phyloP scores from a whole-genome alignment of 2,329 filamentous ascomycete genomes.

The Periconia sp. region DNA sequence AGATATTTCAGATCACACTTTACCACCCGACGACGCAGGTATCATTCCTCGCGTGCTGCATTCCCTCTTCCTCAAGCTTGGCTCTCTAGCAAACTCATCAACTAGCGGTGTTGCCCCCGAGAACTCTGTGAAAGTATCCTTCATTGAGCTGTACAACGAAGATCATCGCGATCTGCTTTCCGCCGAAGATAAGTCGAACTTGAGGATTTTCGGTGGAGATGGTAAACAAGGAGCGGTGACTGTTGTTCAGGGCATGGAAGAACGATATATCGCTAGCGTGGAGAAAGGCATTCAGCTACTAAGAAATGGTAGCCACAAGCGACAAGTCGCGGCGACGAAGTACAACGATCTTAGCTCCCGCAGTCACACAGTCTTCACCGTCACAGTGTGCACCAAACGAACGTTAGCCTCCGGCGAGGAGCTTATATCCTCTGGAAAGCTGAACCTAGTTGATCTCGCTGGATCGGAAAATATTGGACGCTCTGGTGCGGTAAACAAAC shows the following conservation, averaged over 20 bases:
- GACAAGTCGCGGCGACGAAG: slow-evolving; percentile 99
- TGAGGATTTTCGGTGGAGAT: slow-evolving; percentile 93
- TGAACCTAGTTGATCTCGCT: slow-evolving; percentile 95
- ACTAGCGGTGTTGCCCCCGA: slow-evolving; percentile 76
- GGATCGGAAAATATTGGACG: slow-evolving; percentile 98
- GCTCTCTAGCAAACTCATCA: too few relatives aligned
- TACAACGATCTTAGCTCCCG: slow-evolving; percentile 98
- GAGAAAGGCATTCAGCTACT: slow-evolving; percentile 86
- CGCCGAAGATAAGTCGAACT: slow-evolving; percentile 78
- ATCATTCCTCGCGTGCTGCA: slow-evolving; percentile 94
- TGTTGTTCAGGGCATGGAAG: slow-evolving; percentile 96
- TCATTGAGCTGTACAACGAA: slow-evolving; percentile 98
- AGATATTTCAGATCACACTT: slow-evolving; percentile 90
- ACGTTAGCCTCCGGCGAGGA: slow-evolving; percentile 85
- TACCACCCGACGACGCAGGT: slow-evolving; percentile 88
- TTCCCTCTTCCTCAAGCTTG: slow-evolving; percentile 83
- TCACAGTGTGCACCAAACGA: slow-evolving; percentile 88
- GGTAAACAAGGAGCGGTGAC: slow-evolving; percentile 85
- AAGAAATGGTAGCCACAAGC: slow-evolving; percentile 86
- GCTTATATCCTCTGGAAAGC: slow-evolving; percentile 86
- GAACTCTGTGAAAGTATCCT: slow-evolving; percentile 94
- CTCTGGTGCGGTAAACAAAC: slow-evolving; percentile 97
- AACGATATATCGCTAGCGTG: slow-evolving; percentile 87
- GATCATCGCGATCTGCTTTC: slow-evolving; percentile 90
- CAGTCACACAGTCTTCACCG: slow-evolving; percentile 96